Evolutionary conservation across 2,329 filamentous ascomycete species (phyloP).

Genomic region (Drechslerella stenobrocha): DNA sequence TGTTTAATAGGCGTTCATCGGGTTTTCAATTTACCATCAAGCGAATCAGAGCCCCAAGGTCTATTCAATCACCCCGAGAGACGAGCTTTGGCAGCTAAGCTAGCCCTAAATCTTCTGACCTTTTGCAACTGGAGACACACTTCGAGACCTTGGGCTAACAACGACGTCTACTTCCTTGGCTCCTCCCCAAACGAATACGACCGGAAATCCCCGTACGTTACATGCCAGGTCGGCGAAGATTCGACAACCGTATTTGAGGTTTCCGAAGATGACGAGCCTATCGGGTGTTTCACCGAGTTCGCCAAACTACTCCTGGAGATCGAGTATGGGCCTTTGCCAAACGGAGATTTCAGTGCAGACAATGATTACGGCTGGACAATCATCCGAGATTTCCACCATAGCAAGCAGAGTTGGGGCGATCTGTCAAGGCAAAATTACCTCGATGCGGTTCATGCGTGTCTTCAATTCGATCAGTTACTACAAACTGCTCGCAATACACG

Average conservation of each 20-base stretch:
- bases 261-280: background rate
- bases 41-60: background rate
- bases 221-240: background rate
- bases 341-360: background rate
- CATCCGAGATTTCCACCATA: conserved; percentile 2
- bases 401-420: background rate
- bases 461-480: background rate
- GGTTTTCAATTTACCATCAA: background rate
- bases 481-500: background rate
- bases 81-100: conserved; percentile 6
- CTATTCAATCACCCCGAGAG: conserved; percentile 5
- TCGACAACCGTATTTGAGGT: background rate
- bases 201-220: background rate
- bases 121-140: background rate
- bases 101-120: conserved; percentile 2
- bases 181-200: conserved; percentile 1
- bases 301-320: conserved; percentile 7
- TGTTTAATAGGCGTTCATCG: background rate
- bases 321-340: conserved; percentile 7
- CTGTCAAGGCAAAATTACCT: conserved; percentile 8
- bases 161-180: conserved; percentile 1
- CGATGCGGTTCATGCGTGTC: conserved; percentile 1
- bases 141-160: background rate
- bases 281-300: background rate
- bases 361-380: conserved; percentile 9